Conservation (phyloP, 352 stramenopile species). For the Globisporangium irregulare region DNA sequence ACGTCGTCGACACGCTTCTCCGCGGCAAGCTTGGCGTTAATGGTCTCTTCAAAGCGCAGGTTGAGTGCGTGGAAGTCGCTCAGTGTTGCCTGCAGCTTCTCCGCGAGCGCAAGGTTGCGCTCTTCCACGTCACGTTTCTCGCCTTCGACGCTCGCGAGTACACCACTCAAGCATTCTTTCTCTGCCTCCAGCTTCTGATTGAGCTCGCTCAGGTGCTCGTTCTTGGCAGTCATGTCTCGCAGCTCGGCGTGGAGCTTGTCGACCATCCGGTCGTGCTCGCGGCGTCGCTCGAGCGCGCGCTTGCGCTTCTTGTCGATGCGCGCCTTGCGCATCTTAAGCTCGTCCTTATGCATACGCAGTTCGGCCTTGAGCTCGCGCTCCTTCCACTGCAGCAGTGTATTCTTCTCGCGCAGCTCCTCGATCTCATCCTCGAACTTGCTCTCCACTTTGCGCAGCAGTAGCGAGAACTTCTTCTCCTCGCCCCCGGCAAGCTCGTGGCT, state of each 20-base stretch:
- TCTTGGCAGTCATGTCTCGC: constrained; percentile 15
- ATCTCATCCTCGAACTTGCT: constrained; percentile 80
- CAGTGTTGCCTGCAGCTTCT: constrained; percentile 62
- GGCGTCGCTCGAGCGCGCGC: constrained; percentile 54
- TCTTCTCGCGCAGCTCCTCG: constrained; percentile 66
- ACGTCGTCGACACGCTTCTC: constrained; percentile 57
- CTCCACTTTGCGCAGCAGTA: constrained; percentile 74
- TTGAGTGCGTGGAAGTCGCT: constrained; percentile 69
- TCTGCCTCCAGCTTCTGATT: constrained; percentile 22
- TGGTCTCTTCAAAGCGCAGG: constrained; percentile 53
- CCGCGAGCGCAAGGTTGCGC: constrained; percentile 46
- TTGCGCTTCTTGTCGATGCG: constrained; percentile 74
- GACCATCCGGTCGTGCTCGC: constrained; percentile 51
- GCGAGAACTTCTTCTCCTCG: constrained; percentile 53
- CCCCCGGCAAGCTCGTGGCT: constrained; percentile 20
- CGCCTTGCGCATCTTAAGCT: constrained; percentile 60
- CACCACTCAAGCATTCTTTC: constrained; percentile 19
- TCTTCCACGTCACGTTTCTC: constrained; percentile 45
- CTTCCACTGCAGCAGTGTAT: constrained; percentile 62
- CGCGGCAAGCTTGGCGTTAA: constrained; percentile 38
- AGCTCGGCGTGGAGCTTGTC: constrained; percentile 45
- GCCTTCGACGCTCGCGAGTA: constrained; percentile 24
- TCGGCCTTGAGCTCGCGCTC: constrained; percentile 73
- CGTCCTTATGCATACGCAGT: constrained; percentile 54
- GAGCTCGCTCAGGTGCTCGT: constrained; percentile 16